These are phyloP conservation scores for Chaetomiaceae sp. DNA, from an alignment of 2,329 filamentous ascomycete genomes.

Conservation along the genomic window DNA sequence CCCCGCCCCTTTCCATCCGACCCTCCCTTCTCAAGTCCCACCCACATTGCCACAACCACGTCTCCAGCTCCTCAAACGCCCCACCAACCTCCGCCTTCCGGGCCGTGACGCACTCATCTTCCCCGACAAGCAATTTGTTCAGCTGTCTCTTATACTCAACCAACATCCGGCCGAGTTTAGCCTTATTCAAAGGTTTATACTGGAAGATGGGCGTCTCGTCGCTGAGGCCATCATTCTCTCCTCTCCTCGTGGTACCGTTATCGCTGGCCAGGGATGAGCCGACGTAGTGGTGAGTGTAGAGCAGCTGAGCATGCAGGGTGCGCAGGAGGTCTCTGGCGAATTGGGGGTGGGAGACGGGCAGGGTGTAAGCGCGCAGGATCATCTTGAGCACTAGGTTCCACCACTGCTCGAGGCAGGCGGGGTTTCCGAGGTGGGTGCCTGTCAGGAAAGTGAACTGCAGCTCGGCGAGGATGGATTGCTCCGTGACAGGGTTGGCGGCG, in stretches of 20 bases:
- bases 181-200: slow-evolving; percentile 29
- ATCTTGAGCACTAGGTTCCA: slow-evolving; percentile 50
- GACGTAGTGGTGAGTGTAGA: slow-evolving; percentile 47
- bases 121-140: slow-evolving; percentile 39
- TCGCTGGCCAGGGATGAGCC: not conserved
- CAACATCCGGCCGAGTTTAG: slow-evolving; percentile 42
- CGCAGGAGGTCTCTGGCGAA: slow-evolving; percentile 46
- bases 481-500: slow-evolving; percentile 22
- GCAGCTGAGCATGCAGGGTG: slow-evolving; percentile 50
- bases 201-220: slow-evolving; percentile 29
- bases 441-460: slow-evolving; percentile 56
- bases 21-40: slow-evolving; percentile 49
- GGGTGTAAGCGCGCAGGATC: slow-evolving; percentile 45
- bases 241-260: slow-evolving; percentile 26
- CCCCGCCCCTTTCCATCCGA: slow-evolving; percentile 33
- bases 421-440: slow-evolving; percentile 53
- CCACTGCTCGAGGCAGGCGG: slow-evolving; percentile 59
- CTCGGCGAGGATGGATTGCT: slow-evolving; percentile 51
- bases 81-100: slow-evolving; percentile 42
- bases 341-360: slow-evolving; percentile 39
- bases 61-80: slow-evolving; percentile 47
- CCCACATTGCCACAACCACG: slow-evolving; percentile 42
- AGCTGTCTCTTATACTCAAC: slow-evolving; percentile 52
- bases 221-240: slow-evolving; percentile 6
- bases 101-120: slow-evolving; percentile 33